Percentiles rank a stretch among this genome's conserved stretches.
Evolutionary conservation across 805 yeast genomes (phyloP).

Genomic region (Barnettozyma sp.): DNA sequence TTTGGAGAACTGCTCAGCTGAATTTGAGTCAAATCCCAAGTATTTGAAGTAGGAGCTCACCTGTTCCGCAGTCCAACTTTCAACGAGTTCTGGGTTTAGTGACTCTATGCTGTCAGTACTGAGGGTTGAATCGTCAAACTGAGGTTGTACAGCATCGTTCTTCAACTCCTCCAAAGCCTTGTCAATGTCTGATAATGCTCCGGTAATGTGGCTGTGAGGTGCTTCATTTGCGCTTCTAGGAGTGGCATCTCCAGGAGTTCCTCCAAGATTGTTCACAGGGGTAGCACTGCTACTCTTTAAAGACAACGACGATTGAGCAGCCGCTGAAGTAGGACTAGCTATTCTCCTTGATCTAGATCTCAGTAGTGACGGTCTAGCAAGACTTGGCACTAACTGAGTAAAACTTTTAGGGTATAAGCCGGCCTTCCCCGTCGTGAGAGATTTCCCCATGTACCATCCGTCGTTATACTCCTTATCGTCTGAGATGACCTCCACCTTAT

Average conservation of each 20-base stretch:
- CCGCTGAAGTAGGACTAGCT: slow-evolving; percentile 25
- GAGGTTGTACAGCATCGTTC: slow-evolving; percentile 22
- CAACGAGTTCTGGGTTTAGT: slow-evolving; percentile 43
- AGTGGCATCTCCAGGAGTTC: neutral
- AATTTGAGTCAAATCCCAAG: slow-evolving; percentile 64
- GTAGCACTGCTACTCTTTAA: slow-evolving; percentile 1
- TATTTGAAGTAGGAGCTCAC: slow-evolving; percentile 71
- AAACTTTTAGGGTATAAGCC: slow-evolving; percentile 91
- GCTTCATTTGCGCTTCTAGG: neutral
- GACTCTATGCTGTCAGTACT: slow-evolving; percentile 21
- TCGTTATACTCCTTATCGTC: slow-evolving; percentile 92
- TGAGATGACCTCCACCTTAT: slow-evolving; percentile 78
- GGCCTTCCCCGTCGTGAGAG: slow-evolving; percentile 60
- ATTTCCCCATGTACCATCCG: slow-evolving; percentile 95
- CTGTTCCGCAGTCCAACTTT: slow-evolving; percentile 78
- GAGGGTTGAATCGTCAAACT: slow-evolving; percentile 9
- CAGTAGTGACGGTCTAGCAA: slow-evolving; percentile 37
- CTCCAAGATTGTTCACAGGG: slow-evolving; percentile 2
- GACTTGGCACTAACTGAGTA: slow-evolving; percentile 47
- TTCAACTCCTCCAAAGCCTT: slow-evolving; percentile 61
- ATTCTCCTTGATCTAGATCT: slow-evolving; percentile 56
- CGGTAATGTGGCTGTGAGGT: slow-evolving; percentile 34
- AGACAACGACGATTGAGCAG: slow-evolving; percentile 16
- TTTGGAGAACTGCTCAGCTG: slow-evolving; percentile 73
- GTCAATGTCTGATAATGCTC: slow-evolving; percentile 66